Conservation (phyloP, 768 basidiomycete genomes). For the Russula vinacea region DNA sequence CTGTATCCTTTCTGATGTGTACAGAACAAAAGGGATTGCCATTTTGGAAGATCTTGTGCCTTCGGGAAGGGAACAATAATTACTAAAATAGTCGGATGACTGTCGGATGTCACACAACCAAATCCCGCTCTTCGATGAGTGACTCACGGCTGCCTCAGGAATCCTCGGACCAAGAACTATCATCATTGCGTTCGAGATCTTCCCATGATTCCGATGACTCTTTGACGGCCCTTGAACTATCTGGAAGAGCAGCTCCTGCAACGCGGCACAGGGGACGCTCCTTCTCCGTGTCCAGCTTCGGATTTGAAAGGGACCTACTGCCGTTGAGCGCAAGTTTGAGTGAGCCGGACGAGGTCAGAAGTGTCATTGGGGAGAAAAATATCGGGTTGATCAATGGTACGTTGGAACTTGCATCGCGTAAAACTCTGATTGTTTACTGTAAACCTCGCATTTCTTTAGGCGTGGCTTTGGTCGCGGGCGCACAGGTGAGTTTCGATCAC, state of each 20-base stretch:
- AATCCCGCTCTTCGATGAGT: constrained; percentile 38
- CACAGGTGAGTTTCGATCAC: constrained; percentile 52
- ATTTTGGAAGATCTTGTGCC: too few relatives aligned
- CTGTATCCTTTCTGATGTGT: too few relatives aligned
- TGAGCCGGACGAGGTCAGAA: constrained; percentile 54
- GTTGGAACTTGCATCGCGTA: neutral
- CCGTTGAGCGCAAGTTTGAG: constrained; percentile 76
- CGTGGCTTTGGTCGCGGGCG: constrained; percentile 80
- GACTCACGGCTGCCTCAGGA: constrained; percentile 12
- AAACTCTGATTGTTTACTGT: neutral
- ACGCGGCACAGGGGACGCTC: constrained; percentile 38
- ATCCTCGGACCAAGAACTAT: constrained; percentile 7
- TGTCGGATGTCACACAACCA: neutral
- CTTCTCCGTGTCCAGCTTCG: constrained; percentile 71
- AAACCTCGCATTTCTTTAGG: constrained; percentile 43
- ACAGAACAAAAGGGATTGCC: too few relatives aligned
- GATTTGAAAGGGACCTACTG: constrained; percentile 73
- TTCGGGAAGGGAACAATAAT: neutral
- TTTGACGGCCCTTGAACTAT: constrained; percentile 73
- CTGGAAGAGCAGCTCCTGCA: constrained; percentile 51
- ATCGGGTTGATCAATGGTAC: constrained; percentile 74
- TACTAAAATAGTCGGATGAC: neutral
- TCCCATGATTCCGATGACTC: constrained; percentile 69
- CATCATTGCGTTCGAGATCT: constrained; percentile 37
- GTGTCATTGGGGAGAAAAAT: constrained; percentile 60